A percentile compares a stretch with the other conserved stretches of the same genome.
phyloP scores from a whole-genome alignment of 2,329 filamentous ascomycete genomes.

The Aspergillus awamori region DNA sequence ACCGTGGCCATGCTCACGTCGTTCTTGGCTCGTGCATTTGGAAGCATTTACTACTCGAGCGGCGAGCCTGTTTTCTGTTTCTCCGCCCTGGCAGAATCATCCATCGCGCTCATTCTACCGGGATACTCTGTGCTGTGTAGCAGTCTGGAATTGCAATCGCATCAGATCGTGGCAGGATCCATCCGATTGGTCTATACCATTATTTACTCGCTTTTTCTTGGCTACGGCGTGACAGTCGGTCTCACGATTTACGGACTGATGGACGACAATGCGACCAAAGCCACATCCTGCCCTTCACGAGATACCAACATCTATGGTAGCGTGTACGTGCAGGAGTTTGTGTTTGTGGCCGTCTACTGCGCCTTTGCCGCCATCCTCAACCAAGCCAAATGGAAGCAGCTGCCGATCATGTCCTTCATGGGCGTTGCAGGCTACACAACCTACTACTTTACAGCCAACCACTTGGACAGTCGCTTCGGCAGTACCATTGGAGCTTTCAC shows the following conservation, averaged over 20 bases:
- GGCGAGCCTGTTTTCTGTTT: conserved; percentile 63
- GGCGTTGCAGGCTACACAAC: conserved; percentile 72
- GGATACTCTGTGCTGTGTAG: conserved; percentile 66
- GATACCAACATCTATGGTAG: conserved; percentile 38
- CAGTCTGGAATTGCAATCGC: conserved; percentile 68
- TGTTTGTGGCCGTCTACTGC: conserved; percentile 73
- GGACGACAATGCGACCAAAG: conserved; percentile 56
- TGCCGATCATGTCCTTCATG: conserved; percentile 73
- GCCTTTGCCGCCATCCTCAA: conserved; percentile 75
- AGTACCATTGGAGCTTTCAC: conserved; percentile 75
- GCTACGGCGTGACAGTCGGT: conserved; percentile 72
- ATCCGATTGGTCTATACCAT: conserved; percentile 75
- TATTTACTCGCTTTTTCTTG: conserved; percentile 72
- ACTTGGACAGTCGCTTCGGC: conserved; percentile 73
- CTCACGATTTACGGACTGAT: conserved; percentile 65
- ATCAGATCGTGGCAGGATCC: conserved; percentile 69
- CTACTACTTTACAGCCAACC: conserved; percentile 69
- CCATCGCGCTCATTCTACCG: conserved; percentile 73
- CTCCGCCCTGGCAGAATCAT: conserved; percentile 70
- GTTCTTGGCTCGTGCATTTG: conserved; percentile 67
- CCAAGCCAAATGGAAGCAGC: conserved; percentile 76
- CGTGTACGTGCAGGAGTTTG: conserved; percentile 57
- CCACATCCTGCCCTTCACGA: conserved; percentile 45
- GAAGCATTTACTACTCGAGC: conserved; percentile 57
- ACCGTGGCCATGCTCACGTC: conserved; percentile 65